Conservation (phyloP, 345 rosid genomes). For the Lepidium sativum region DNA sequence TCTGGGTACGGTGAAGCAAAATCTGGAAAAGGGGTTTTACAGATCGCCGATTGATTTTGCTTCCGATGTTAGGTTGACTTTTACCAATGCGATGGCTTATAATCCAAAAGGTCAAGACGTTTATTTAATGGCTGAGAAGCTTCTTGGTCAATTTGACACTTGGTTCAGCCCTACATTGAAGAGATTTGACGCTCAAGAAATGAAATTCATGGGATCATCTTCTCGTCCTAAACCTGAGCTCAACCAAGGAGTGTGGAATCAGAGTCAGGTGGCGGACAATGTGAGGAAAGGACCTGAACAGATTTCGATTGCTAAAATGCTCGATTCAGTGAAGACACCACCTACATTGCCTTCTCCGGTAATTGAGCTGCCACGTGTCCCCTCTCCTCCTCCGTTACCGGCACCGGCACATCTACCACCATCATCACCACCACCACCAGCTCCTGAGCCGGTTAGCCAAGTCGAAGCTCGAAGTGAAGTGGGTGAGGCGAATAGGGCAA, state of each 20-base stretch:
- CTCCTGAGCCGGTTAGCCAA: constrained; percentile 6
- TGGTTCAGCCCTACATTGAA: constrained; percentile 29
- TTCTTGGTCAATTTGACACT: constrained; percentile 40
- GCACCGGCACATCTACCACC: constrained; percentile 13
- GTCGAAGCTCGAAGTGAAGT: constrained; percentile 11
- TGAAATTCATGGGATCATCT: constrained; percentile 16
- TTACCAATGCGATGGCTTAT: constrained; percentile 64
- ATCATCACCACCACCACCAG: neutral
- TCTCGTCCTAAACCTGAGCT: constrained; percentile 14
- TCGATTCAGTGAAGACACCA: constrained; percentile 17
- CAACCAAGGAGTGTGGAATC: constrained; percentile 3
- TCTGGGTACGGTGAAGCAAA: constrained; percentile 63
- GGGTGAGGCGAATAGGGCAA: constrained; percentile 36
- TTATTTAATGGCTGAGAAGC: constrained; percentile 45
- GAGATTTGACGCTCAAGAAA: constrained; percentile 21
- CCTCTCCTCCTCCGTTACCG: constrained; percentile 7
- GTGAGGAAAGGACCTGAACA: constrained; percentile 27
- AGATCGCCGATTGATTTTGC: constrained; percentile 60
- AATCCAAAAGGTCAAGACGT: constrained; percentile 74
- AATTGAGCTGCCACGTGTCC: neutral
- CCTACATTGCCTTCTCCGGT: constrained; percentile 25
- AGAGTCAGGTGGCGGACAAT: constrained; percentile 9
- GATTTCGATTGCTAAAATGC: constrained; percentile 26
- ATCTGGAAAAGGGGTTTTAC: constrained; percentile 39
- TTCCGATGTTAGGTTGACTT: constrained; percentile 62